Evolutionary conservation across 352 stramenopile genomes (phyloP), one percentile per base, ranked within the genome.

Genomic region (Phytophthora citrophthora): DNA sequence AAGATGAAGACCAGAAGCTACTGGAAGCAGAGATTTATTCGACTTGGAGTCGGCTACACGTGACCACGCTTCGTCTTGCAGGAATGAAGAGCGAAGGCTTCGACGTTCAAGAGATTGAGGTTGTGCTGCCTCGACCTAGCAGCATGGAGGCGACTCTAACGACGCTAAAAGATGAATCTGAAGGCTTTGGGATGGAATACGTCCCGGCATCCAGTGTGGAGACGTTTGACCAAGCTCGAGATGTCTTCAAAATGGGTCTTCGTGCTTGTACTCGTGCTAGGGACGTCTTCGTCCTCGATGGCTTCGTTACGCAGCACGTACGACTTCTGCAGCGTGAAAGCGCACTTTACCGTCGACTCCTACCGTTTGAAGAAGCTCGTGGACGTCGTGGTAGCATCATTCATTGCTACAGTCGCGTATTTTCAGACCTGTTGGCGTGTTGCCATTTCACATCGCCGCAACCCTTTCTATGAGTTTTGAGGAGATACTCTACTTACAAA

Each of bases 291-390:
- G 68, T 81, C 8, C 55, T 94, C 23, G 81, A 94, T 44, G 85
- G 83, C 7, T 90, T 87, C 34, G 85, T 92, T 16, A 92, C 81
- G 10, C 68, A 78, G 29, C 71, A 91, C 46, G 77, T 94, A 40
- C 77, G 74, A 4, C 20, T 92, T 9, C 32, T 79, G 45, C 83
- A 92, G 46, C 68, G 80, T 12, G 74, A 91, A 43, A 92, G 81
- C 24, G 48, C 65, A 5, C 40, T 90, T 8, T 92, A 91, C 41
- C 72, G 74, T 27, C 81, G 78, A 2, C 54, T 94, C 5, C 41
- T 87, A 3, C 48, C 61, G 9, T 94, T 81, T 29, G 85, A 94
- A 52, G 58, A 55, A 0, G 77, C 87, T 44, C 53, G 59, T 7
- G 89, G 88, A 53, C 73, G 85, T 2, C 70, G 75, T 32, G 83